These are phyloP conservation scores for Yarrowia galli DNA, from an alignment of 1,139 yeast species.

Conservation along the genomic window DNA sequence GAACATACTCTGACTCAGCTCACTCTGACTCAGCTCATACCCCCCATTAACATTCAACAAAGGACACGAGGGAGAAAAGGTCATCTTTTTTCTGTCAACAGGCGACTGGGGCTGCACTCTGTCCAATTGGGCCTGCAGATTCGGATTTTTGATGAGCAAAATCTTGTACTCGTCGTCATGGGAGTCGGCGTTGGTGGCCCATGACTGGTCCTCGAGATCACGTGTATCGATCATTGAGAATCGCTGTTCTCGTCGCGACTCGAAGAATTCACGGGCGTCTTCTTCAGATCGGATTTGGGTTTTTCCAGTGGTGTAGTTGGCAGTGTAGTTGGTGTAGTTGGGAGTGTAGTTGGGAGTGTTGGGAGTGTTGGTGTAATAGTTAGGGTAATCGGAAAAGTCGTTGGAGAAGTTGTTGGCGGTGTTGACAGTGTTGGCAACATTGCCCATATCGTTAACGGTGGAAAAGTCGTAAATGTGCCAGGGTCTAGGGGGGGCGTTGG, in stretches of 20 bases:
- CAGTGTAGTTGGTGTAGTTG: neutral
- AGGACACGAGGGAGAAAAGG: neutral
- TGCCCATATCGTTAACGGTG: too few species aligned
- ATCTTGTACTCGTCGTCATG: slow-evolving; percentile 2
- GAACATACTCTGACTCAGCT: too few species aligned
- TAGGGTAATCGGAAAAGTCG: neutral
- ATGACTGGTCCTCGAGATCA: neutral
- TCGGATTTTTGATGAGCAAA: neutral
- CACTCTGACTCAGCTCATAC: too few species aligned
- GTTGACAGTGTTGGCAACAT: too few species aligned
- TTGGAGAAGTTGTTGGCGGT: too few species aligned
- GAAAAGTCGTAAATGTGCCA: neutral
- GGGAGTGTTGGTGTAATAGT: neutral
- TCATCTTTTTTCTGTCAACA: neutral
- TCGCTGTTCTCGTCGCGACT: slow-evolving; percentile 2
- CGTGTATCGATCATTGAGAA: neutral
- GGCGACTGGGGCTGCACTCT: neutral
- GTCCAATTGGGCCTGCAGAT: neutral
- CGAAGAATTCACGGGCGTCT: neutral
- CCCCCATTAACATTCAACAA: neutral
- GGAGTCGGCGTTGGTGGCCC: neutral
- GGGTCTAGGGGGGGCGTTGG: neutral
- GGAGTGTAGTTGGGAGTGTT: neutral
- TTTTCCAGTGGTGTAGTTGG: neutral
- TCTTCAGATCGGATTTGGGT: neutral